Evolutionary conservation across 2,329 filamentous ascomycete genomes (phyloP).

Genomic region (Chaetoscypha palmicola): DNA sequence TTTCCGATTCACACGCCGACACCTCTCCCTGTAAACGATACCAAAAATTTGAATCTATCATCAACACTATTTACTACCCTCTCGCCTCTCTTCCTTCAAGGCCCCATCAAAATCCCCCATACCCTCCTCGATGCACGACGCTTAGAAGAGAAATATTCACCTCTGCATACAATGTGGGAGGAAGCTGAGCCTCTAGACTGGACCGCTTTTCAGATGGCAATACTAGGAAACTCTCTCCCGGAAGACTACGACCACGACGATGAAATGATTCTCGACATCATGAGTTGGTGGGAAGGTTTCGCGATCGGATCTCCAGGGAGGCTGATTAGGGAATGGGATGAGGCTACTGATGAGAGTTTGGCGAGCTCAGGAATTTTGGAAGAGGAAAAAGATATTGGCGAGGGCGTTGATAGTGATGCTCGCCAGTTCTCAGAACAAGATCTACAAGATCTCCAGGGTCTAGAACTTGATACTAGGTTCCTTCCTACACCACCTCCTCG

Average conservation of each 20-base stretch:
- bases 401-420: background rate
- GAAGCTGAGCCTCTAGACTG: slow-evolving; percentile 50
- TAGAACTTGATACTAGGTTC: background rate
- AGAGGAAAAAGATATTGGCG: background rate
- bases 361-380: background rate
- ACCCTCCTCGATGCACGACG: background rate
- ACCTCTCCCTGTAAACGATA: background rate
- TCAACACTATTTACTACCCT: slow-evolving; percentile 42
- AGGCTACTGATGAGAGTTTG: background rate
- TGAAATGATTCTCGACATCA: slow-evolving; percentile 18
- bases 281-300: slow-evolving; percentile 21
- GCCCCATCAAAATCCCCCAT: slow-evolving; percentile 45
- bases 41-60: slow-evolving; percentile 32
- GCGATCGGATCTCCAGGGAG: slow-evolving; percentile 9
- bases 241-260: slow-evolving; percentile 24
- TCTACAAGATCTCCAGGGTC: background rate
- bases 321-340: background rate
- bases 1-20: slow-evolving; percentile 4
- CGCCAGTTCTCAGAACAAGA: background rate
- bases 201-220: slow-evolving; percentile 60
- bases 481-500: background rate
- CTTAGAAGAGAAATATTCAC: background rate
- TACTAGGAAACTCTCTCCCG: slow-evolving; percentile 46
- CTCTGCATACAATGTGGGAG: background rate
- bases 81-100: slow-evolving; percentile 46